Evolutionary conservation across 1,139 yeast genomes (phyloP).

Genomic region (Lodderomyces orthopsilosis): DNA sequence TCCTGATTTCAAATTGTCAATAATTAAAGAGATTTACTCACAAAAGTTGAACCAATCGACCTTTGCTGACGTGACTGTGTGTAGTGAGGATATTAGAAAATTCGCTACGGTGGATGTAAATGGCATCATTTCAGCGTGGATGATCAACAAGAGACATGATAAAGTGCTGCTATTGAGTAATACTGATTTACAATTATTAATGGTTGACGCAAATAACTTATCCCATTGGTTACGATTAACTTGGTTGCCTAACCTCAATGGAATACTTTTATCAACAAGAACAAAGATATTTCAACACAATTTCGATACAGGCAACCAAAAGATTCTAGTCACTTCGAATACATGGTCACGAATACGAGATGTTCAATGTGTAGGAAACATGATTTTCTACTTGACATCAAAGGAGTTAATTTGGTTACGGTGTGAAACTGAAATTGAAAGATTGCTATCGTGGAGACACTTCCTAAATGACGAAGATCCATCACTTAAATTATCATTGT

Average conservation of each 20-base stretch:
- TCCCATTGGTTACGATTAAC: slow-evolving; percentile 54
- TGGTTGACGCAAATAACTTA: slow-evolving; percentile 47
- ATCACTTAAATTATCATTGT: slow-evolving; percentile 43
- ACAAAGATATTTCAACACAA: slow-evolving; percentile 35
- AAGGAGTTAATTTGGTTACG: slow-evolving; percentile 54
- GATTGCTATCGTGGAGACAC: slow-evolving; percentile 71
- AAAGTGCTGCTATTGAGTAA: background rate
- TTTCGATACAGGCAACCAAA: slow-evolving; percentile 18
- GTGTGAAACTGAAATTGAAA: slow-evolving; percentile 19
- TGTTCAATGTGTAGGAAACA: slow-evolving; percentile 23
- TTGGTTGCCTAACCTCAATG: slow-evolving; percentile 39
- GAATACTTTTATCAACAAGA: slow-evolving; percentile 44
- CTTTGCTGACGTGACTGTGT: slow-evolving; percentile 47
- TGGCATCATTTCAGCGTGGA: slow-evolving; percentile 51
- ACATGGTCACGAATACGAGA: slow-evolving; percentile 60
- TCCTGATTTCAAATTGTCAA: slow-evolving; percentile 15
- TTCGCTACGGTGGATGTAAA: slow-evolving; percentile 49
- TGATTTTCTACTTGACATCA: slow-evolving; percentile 53
- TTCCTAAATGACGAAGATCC: slow-evolving; percentile 54
- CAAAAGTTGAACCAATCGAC: slow-evolving; percentile 25
- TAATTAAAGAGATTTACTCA: slow-evolving; percentile 23
- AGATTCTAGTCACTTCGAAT: slow-evolving; percentile 43
- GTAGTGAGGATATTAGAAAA: slow-evolving; percentile 35
- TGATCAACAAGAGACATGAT: slow-evolving; percentile 16
- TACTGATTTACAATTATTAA: slow-evolving; percentile 4